Base-by-base conservation (phyloP, 352 stramenopile species). In the Phytophthora tentaculata region DNA sequence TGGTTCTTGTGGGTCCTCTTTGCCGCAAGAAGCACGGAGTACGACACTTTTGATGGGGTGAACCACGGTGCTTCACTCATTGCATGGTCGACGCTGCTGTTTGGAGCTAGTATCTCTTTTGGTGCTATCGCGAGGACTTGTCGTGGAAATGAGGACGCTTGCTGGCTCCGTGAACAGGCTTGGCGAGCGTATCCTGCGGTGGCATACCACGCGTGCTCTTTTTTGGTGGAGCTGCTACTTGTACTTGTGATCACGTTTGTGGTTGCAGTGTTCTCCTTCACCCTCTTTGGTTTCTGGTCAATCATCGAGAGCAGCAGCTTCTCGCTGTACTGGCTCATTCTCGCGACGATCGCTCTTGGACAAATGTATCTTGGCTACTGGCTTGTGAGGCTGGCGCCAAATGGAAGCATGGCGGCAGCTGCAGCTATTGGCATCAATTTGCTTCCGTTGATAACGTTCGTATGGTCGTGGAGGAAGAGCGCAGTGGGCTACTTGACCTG, bases 281-380 rank as follows among this genome's bases (percentile, higher is more conserved):
- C 57, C 1, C 43, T 73, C 3, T 70, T 63, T 14, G 56, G 65
- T 0, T 69, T 74, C 50, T 71, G 70, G 70, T 58, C 53, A 2
- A 52, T 69, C 12, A 48, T 56, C n/a, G 20, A 54, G 23, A 64
- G 44, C 12, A 47, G 65, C 44, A 66, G 47, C 59, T 77, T 74
- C 29, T 61, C 55, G 19, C 39, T 67, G 3, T 70, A 63, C 51
- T 77, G 70, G 70, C 59, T 77, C 51, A 60, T 44, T 9, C 64
- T 74, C 16, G 14, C 56, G 13, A 48, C 53, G 9, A 71, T 77
- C 29, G 60, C 49, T 43, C 56, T 74, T 43, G 54, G 60, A 6
- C 56, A 77, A 28, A 14, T 63, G 20, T 77, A 74, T 23, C 39
- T 73, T n/a, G 52, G 44, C 13, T 61, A 77, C n/a, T 74, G 70